Base-by-base conservation (phyloP, 2,329 filamentous ascomycete genomes). In the Ceratocystiopsis brevicomis region DNA sequence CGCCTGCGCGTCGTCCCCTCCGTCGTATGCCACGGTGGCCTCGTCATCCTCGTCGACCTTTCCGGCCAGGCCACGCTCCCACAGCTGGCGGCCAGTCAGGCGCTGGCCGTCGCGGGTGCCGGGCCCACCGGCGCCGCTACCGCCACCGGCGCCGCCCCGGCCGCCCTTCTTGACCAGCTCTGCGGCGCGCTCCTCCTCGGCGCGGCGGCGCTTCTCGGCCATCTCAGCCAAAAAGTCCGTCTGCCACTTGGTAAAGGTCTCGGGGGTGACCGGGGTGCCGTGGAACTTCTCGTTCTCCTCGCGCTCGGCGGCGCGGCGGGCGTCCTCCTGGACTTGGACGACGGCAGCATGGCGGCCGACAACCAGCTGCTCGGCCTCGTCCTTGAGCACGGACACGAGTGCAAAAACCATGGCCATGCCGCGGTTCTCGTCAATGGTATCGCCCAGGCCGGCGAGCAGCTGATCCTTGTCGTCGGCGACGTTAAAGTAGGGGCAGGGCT, bases 401-500 rank as follows among this genome's bases (percentile, higher is more conserved):
- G 88, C 85, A 61, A 96, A 98, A 1, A 98, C 66, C 90, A 98
- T 98, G 44, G 86, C 83, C 80, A 96, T 96, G 49, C 90, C 90
- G 47, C 96, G 63, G 52, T 87, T 96, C 60, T 98, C 90, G 57
- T 90, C 78, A 34, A 95, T 81, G 0, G 79, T 82, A 15, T 80
- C 76, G 36, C 75, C 61, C 13, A 96, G 66, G 1, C 73, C 71
- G 41, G 76, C 67, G 15, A 96, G 71, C 14, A 98, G 73, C 42
- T 63, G 61, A 16, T 74, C 68, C 57, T 84, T 85, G 66, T 98
- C 90, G 40, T 81, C 76, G 53, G 79, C 71, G 39, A 96, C 68
- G 56, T 79, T 81, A 59, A 98, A 78, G 55, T 81, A 73, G 25
- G 74, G 69, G 59, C 93, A 74, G 52, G 73, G 71, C 11, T 73